A percentile compares a stretch with the other conserved stretches of the same genome.
These are phyloP conservation scores for Hymenotorrendiella dingleyae DNA, from an alignment of 2,329 filamentous ascomycete species.

Conservation along the genomic window DNA sequence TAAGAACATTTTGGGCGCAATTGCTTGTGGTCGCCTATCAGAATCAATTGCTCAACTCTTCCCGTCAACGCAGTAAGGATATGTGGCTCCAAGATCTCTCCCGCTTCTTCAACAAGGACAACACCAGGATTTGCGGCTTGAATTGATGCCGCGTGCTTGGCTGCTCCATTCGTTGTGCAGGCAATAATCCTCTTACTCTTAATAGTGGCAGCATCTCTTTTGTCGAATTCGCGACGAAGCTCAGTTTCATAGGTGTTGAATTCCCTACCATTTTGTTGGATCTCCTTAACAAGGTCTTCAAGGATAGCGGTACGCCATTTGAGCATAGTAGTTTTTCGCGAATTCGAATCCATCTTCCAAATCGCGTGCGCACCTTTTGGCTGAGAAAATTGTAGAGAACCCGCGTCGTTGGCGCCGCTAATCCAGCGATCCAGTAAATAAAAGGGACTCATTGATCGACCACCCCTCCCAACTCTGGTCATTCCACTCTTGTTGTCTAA, in stretches of 20 bases:
- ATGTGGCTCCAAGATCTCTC: constrained; percentile 66
- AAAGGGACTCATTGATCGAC: constrained; percentile 36
- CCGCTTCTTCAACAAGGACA: constrained; percentile 62
- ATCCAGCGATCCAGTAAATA: constrained; percentile 54
- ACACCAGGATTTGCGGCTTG: constrained; percentile 50
- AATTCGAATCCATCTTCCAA: constrained; percentile 43
- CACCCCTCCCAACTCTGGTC: constrained; percentile 38
- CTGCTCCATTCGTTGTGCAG: constrained; percentile 66
- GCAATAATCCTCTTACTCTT: constrained; percentile 55
- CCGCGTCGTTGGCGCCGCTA: constrained; percentile 37
- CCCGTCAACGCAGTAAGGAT: constrained; percentile 53
- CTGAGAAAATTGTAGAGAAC: constrained; percentile 34
- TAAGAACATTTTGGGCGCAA: constrained; percentile 60
- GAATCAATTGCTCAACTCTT: constrained; percentile 54
- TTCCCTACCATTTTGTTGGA: constrained; percentile 34
- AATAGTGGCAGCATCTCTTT: constrained; percentile 40
- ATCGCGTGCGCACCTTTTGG: constrained; percentile 31
- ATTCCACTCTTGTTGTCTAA: constrained; percentile 39
- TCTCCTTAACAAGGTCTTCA: constrained; percentile 42
- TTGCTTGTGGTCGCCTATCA: constrained; percentile 72
- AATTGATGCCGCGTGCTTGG: constrained; percentile 53
- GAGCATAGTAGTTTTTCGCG: constrained; percentile 33
- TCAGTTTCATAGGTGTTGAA: constrained; percentile 39
- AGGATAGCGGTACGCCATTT: constrained; percentile 43
- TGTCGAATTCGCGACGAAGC: constrained; percentile 39